These are phyloP conservation scores for Coemansia sp. DNA, from an alignment of 192 early-diverging fungal species.

Conservation along the genomic window DNA sequence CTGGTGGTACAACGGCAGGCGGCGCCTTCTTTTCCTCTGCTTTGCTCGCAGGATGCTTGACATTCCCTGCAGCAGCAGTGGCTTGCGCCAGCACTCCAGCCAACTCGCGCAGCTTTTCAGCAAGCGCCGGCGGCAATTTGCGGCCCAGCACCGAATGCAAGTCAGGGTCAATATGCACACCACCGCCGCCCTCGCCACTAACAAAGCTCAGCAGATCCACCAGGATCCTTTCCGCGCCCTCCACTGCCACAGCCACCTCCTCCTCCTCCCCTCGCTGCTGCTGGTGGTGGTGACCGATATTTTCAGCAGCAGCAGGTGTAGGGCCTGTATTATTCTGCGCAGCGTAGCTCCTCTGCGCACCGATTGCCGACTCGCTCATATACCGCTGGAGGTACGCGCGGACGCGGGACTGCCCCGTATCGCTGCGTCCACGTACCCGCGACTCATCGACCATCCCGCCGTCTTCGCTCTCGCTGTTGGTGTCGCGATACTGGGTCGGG, in stretches of 20 bases:
- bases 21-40: background rate
- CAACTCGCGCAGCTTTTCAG: slow-evolving; percentile 39
- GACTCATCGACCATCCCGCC: background rate
- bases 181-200: too few species aligned
- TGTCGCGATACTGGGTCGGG: slow-evolving; percentile 7
- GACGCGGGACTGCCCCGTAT: slow-evolving; percentile 11
- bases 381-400: slow-evolving; percentile 20
- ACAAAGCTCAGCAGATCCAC: background rate
- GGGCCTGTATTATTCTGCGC: too few species aligned
- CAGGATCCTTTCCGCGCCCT: background rate
- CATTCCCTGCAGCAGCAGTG: too few species aligned
- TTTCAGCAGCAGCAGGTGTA: too few species aligned
- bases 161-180: background rate
- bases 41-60: too few species aligned
- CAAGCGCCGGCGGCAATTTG: slow-evolving; percentile 24
- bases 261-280: background rate
- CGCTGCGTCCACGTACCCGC: slow-evolving; percentile 5
- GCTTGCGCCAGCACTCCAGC: slow-evolving; percentile 11
- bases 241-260: too few species aligned
- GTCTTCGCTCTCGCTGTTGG: background rate
- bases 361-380: slow-evolving; percentile 14
- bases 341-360: slow-evolving; percentile 1
- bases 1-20: too few species aligned
- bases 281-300: too few species aligned
- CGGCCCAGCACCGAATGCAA: background rate